phyloP scores from a whole-genome alignment of 1,139 yeast genomes.

The Kodamaea ohmeri region DNA sequence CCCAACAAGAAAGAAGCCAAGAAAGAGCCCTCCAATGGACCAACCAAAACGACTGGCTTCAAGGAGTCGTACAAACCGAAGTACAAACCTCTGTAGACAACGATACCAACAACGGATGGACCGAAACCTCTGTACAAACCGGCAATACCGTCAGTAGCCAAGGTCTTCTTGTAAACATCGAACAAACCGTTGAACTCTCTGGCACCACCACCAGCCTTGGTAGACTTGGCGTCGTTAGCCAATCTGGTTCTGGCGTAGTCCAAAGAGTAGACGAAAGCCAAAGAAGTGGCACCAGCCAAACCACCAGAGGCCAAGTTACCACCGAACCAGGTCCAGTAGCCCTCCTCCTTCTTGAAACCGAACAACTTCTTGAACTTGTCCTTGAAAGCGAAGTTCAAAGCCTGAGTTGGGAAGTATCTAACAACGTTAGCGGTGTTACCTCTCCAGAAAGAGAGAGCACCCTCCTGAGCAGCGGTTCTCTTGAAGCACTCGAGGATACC shows the following conservation, averaged over 20 bases:
- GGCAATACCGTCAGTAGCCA: conserved; percentile 55
- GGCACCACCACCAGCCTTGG: conserved; percentile 46
- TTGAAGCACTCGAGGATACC: conserved; percentile 52
- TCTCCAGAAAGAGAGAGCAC: conserved; percentile 53
- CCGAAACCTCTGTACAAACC: conserved; percentile 60
- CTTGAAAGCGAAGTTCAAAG: conserved; percentile 53
- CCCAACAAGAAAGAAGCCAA: conserved; percentile 54
- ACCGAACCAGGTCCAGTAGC: conserved; percentile 51
- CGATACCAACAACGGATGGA: conserved; percentile 52
- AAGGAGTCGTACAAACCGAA: conserved; percentile 55
- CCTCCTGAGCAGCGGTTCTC: conserved; percentile 55
- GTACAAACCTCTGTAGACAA: conserved; percentile 57
- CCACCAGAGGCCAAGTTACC: conserved; percentile 60
- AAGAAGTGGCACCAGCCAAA: conserved; percentile 55
- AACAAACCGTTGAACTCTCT: conserved; percentile 55
- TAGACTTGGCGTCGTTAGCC: conserved; percentile 54
- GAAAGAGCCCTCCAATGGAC: conserved; percentile 56
- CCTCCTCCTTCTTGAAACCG: conserved; percentile 52
- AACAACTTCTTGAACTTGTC: conserved; percentile 51
- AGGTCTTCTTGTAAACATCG: conserved; percentile 53
- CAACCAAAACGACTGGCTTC: conserved; percentile 54
- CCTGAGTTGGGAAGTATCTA: conserved; percentile 58
- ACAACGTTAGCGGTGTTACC: conserved; percentile 56
- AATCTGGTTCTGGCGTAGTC: conserved; percentile 57
- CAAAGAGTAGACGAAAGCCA: conserved; percentile 54